A percentile compares a stretch with the other conserved stretches of the same genome.
Evolutionary conservation across 2,329 filamentous ascomycete genomes (phyloP).

Genomic region (Hypoxylon sp.): DNA sequence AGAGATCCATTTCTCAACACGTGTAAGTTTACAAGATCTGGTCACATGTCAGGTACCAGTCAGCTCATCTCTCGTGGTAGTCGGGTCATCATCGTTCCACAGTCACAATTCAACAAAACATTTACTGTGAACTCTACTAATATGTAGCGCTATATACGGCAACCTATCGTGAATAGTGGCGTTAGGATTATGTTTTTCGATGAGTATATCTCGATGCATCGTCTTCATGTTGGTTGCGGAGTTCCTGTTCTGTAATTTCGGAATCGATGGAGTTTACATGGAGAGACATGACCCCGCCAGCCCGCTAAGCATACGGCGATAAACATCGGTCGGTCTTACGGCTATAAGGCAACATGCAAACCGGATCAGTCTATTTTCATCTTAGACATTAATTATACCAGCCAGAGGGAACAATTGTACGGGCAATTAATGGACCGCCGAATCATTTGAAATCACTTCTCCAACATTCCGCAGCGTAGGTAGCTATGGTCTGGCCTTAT

Average conservation of each 20-base stretch:
- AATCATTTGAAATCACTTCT: slow-evolving; percentile 3
- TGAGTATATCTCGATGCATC: slow-evolving; percentile 13
- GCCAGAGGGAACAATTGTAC: too few species aligned
- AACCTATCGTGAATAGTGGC: neutral
- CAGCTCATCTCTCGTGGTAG: slow-evolving; percentile 36
- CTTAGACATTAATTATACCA: too few species aligned
- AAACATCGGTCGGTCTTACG: slow-evolving; percentile 17
- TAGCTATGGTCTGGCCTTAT: slow-evolving; percentile 16
- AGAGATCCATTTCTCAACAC: slow-evolving; percentile 20
- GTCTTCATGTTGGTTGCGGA: slow-evolving; percentile 10
- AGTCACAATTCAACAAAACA: slow-evolving; percentile 22
- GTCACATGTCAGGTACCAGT: slow-evolving; percentile 37
- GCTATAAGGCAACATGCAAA: slow-evolving; percentile 3
- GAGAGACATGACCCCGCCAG: too few species aligned
- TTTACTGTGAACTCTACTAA: slow-evolving; percentile 22
- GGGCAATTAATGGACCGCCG: too few species aligned
- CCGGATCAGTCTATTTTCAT: neutral
- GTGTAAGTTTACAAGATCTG: slow-evolving; percentile 25
- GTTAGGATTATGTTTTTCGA: slow-evolving; percentile 13
- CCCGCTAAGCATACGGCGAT: slow-evolving; percentile 6
- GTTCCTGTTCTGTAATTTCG: slow-evolving; percentile 9
- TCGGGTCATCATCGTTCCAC: slow-evolving; percentile 34
- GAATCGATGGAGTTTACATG: slow-evolving; percentile 19
- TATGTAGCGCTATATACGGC: slow-evolving; percentile 3
- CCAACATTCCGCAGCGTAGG: slow-evolving; percentile 17